Evolutionary conservation across 495 filamentous ascomycete species (phyloP), one percentile per base, ranked within the genome.

Genomic region (Aspergillus taichungensis): DNA sequence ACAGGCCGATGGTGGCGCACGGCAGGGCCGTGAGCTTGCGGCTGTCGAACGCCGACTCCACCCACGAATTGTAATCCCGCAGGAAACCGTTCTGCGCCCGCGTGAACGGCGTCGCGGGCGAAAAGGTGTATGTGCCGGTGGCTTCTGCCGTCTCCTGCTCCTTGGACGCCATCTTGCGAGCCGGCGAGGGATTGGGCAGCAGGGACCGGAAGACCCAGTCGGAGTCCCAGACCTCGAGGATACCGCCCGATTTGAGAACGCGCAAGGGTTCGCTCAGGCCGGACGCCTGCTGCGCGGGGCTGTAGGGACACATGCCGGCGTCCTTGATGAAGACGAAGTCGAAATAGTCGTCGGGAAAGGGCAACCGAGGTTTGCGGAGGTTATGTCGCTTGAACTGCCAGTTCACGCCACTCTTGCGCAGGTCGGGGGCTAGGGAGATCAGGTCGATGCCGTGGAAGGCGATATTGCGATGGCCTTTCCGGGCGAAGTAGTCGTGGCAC

Each of bases 251-350:
- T 52, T 77, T 80, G 34, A 95, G 66, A 11, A 95, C 69, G 24
- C 90, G 83, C 41, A 88, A 62, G 42, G 82, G 82, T 54, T 95
- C 89, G 33, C 84, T 79, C 45, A 94, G 73, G 10, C 89, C 67
- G 6, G 59, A 54, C 30, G 80, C 77, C 33, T 84, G 78, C 54
- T 82, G 75, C 9, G 75, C 73, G 13, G 73, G 76, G 12, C 78
- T 78, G 30, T 77, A 61, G 9, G 74, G 75, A 44, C 78, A 81
- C 60, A 94, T 74, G 34, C 79, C 80, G 52, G 90, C 70, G 60
- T 95, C 90, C 61, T 95, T 94, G 43, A 89, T 77, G 68, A 95
- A 88, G 43, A 97, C 78, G 13, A 94, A 75, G 57, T 95, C 88
- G 61, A 95, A 97, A 60, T 88, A 84, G 14, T 74, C 79, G 47